Base-by-base conservation (phyloP, 345 rosid genomes). In the Ceriops tagal region DNA sequence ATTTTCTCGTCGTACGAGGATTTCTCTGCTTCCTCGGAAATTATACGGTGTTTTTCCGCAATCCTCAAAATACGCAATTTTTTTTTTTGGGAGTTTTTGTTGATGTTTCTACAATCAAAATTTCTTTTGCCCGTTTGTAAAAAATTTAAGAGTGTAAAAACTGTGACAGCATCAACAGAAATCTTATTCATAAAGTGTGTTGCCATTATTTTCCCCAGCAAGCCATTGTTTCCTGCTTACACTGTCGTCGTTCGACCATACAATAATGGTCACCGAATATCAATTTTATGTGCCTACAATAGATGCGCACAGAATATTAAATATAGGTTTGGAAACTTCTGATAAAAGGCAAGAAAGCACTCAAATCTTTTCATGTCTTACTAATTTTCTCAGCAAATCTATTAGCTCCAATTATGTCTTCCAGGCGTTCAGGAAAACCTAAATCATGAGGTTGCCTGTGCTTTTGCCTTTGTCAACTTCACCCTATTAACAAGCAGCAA, bases 391-490 rank as follows among this genome's bases (percentile, higher is more conserved):
- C 96, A 21, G 92, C 93, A 62, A 88, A 90, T 82, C 88, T 89
- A 80, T 87, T 72, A 5, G 99, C 92, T 63, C 99, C 99, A 69
- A 93, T 87, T 31, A 92, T 92, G 82, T 88, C 99, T 77, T 95
- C 99, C 3, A 88, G 83, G 69, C 88, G 92, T 78, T 92, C 99
- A 26, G 92, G 93, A 81, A 92, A 95, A 71, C 99, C 98, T 83
- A 92, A 98, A 78, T 95, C 98, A 78, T 90, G 97, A 20, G 89
- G 96, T 70, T 96, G 26, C 96, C 82, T 95, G 97, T 69, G 96
- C 88, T 78, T 95, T 95, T 15, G 97, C 96, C 78, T 92, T 95
- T 96, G 92, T 95, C 99, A 11, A 95, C 99, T 83, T 92, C 97
- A 67, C 99, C 99, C 99, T 92, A 82, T 66, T 52, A 70, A 71